These are phyloP conservation scores for Lumnitzera littorea DNA, from an alignment of 345 rosid species.

Conservation along the genomic window DNA sequence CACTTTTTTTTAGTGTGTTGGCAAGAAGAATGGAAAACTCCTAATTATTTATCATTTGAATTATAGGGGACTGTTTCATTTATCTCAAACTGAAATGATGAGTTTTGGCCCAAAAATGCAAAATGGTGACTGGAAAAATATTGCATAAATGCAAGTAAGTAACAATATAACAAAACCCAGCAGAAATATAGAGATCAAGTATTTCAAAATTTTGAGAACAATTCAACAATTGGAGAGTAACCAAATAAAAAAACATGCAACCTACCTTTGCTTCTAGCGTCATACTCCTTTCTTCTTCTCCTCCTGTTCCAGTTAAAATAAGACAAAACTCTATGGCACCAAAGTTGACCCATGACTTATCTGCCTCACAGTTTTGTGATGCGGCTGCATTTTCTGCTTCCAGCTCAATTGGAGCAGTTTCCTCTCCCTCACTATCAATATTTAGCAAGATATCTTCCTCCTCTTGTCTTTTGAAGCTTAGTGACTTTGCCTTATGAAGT, in stretches of 20 bases:
- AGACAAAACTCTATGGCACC: constrained; percentile 63
- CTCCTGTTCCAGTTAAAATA: constrained; percentile 44
- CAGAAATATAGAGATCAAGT: too few relatives aligned
- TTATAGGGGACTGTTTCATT: too few relatives aligned
- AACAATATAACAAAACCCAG: too few relatives aligned
- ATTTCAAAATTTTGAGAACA: too few relatives aligned
- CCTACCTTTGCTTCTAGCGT: constrained; percentile 77
- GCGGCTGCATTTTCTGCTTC: constrained; percentile 32
- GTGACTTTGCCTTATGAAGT: constrained; percentile 41
- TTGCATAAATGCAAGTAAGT: too few relatives aligned
- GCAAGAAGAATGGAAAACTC: too few relatives aligned
- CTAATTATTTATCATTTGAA: too few relatives aligned
- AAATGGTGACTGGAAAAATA: too few relatives aligned
- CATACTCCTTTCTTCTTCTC: constrained; percentile 30
- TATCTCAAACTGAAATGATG: too few relatives aligned
- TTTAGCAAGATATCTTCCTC: constrained; percentile 72
- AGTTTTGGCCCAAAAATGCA: too few relatives aligned
- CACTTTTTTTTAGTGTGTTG: too few relatives aligned
- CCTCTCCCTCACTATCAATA: constrained; percentile 74
- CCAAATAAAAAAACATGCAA: constrained; percentile 2
- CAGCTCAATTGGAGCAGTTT: constrained; percentile 34
- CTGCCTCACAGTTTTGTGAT: constrained; percentile 21
- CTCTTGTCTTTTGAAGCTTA: constrained; percentile 61
- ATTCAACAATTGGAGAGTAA: too few relatives aligned
- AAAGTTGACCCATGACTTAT: constrained; percentile 62